Percentiles rank a stretch among this genome's conserved stretches.
phyloP scores from a whole-genome alignment of 768 basidiomycete species.

The Gloeostereum incarnatum region DNA sequence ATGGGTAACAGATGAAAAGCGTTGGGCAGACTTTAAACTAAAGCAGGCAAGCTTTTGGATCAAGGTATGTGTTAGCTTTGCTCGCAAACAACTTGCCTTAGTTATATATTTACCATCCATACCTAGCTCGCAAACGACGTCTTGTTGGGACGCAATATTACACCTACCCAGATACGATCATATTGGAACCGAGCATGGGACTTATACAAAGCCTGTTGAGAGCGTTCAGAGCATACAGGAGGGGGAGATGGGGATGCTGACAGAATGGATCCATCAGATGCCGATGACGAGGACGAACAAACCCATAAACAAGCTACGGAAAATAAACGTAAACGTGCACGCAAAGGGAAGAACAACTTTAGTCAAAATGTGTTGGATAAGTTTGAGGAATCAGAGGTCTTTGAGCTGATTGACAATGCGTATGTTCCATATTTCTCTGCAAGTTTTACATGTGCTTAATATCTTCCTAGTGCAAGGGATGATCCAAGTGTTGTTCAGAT shows the following conservation, averaged over 20 bases:
- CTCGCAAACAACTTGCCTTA: background rate
- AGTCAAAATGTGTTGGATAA: background rate
- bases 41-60: background rate
- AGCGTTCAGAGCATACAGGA: constrained; percentile 6
- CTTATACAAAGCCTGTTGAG: constrained; percentile 4
- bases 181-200: background rate
- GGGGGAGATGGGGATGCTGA: constrained; percentile 10
- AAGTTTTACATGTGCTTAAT: background rate
- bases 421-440: constrained; percentile 1
- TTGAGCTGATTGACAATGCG: constrained; percentile 7
- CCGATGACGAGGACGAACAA: background rate
- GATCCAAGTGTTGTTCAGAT: background rate
- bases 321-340: background rate
- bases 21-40: background rate
- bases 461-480: background rate
- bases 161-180: background rate
- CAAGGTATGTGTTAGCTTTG: background rate
- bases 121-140: background rate
- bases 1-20: background rate
- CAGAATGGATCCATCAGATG: background rate
- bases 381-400: constrained; percentile 6
- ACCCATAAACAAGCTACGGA: background rate
- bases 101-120: background rate
- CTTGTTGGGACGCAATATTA: background rate
- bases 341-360: background rate